Base-by-base conservation (phyloP, 108 stramenopile species). In the Asterionellopsis glacialis region DNA sequence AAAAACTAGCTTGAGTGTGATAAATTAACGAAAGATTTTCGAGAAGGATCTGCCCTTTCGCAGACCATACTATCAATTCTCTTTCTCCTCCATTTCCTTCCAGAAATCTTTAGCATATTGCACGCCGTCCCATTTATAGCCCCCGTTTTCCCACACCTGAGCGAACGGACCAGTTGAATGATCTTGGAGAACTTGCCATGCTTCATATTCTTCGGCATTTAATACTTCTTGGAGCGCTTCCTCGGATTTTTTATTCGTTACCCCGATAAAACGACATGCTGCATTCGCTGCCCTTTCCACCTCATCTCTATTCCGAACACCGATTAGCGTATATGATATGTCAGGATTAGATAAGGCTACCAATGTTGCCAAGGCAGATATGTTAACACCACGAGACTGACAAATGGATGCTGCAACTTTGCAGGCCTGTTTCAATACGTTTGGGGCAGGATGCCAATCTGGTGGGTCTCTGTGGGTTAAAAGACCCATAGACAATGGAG, bases 401-500 rank as follows among this genome's bases (percentile, higher is more conserved):
- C 87, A 88, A n/a, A 83, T 38, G 1, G 56, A 21, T 10, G 65
- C 79, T 11, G 91, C 94, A 11, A 64, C 18, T 7, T 18, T 64
- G 61, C 89, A 92, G 18, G 91, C 89, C 15, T 72, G 50, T 64
- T 85, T 81, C 33, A 95, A 49, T 43, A 60, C 70, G 3, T 26
- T 25, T 33, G 70, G 63, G 1, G 94, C 94, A 4, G 94, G 94
- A 77, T 95, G 94, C 94, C 94, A 95, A 22, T 39, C 52, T 0
- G 73, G 72, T 23, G 85, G 87, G 48, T 60, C 74, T 41, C 56
- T 59, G 24, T 61, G 27, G 15, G 88, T 90, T 50, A 95, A 74
- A 11, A 95, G 79, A 42, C 91, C 91, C 94, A 95, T 95, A 33
- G 87, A 89, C 1, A 95, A 59, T 0, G 94, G 91, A 21, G 91